Conservation (phyloP, 2,329 filamentous ascomycete species). For the Helotiales sp. region DNA sequence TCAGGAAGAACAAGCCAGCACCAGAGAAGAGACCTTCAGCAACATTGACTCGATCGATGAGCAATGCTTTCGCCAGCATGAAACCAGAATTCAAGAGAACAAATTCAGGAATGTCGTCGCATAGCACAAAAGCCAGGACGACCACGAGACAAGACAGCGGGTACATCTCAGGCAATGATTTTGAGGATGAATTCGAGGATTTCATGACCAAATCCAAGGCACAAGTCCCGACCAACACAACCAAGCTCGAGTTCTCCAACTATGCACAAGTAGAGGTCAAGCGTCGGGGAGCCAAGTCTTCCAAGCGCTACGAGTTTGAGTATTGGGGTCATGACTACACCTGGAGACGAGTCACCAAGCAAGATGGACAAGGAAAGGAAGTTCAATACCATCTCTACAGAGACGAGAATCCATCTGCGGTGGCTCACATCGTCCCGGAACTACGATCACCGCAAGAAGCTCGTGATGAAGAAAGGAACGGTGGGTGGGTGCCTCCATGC, state of each 20-base stretch:
- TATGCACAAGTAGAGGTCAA: conserved; percentile 89
- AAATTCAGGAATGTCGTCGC: conserved; percentile 22
- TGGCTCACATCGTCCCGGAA: conserved; percentile 86
- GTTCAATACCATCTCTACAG: conserved; percentile 80
- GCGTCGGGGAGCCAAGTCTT: conserved; percentile 62
- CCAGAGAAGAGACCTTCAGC: conserved; percentile 38
- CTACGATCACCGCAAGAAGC: conserved; percentile 70
- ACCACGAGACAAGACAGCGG: conserved; percentile 49
- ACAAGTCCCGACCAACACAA: conserved; percentile 65
- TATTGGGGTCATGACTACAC: conserved; percentile 88
- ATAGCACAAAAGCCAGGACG: conserved; percentile 17
- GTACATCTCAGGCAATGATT: conserved; percentile 51
- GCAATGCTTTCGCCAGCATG: conserved; percentile 47
- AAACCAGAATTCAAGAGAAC: conserved; percentile 51
- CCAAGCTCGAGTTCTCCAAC: conserved; percentile 94
- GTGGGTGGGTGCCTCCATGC: conserved; percentile 88
- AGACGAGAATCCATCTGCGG: conserved; percentile 57
- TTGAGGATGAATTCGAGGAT: conserved; percentile 22
- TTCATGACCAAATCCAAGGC: conserved; percentile 33
- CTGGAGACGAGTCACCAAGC: conserved; percentile 76
- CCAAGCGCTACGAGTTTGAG: conserved; percentile 84
- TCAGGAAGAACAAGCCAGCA: conserved; percentile 63
- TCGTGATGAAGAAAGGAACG: conserved; percentile 70
- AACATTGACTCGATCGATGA: conserved; percentile 53
- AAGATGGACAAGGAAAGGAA: conserved; percentile 61